Percentiles rank a stretch among this genome's conserved stretches.
phyloP scores from a whole-genome alignment of 139 green algal genomes.

The Picochlorum sp. region DNA sequence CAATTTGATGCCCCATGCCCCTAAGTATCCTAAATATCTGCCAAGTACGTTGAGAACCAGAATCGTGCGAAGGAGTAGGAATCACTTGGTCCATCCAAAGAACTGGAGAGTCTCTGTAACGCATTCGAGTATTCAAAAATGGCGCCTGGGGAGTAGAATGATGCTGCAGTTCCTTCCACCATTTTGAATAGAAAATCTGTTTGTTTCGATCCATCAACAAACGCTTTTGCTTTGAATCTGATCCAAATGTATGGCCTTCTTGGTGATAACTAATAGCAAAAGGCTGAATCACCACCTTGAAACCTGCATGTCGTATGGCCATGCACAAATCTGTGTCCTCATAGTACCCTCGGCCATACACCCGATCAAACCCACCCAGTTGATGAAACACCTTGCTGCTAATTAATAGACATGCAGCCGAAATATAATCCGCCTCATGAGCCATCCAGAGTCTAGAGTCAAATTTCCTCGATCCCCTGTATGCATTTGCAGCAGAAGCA shows the following conservation, averaged over 20 bases:
- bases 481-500: conserved; percentile 1
- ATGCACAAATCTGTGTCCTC: conserved; percentile 22
- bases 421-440: conserved; percentile 14
- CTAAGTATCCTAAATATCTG: conserved; percentile 7
- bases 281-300: conserved; percentile 13
- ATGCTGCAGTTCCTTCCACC: conserved; percentile 1
- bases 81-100: conserved; percentile 22
- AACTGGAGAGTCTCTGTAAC: not conserved
- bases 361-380: conserved; percentile 9
- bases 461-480: not conserved
- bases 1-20: not conserved
- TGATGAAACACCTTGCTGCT: not conserved
- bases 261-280: conserved; percentile 19
- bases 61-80: conserved; percentile 9
- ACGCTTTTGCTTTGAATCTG: conserved; percentile 13
- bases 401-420: conserved; percentile 14
- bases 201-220: conserved; percentile 12
- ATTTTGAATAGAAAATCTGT: conserved; percentile 9
- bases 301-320: not conserved
- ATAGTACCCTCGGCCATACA: not conserved
- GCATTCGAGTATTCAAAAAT: not conserved
- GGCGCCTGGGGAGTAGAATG: not conserved
- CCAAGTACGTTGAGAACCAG: conserved; percentile 9
- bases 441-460: not conserved
- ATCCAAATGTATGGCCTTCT: conserved; percentile 14